Base-by-base conservation (phyloP, 1,139 yeast genomes). In the Protomyces pachydermus region DNA sequence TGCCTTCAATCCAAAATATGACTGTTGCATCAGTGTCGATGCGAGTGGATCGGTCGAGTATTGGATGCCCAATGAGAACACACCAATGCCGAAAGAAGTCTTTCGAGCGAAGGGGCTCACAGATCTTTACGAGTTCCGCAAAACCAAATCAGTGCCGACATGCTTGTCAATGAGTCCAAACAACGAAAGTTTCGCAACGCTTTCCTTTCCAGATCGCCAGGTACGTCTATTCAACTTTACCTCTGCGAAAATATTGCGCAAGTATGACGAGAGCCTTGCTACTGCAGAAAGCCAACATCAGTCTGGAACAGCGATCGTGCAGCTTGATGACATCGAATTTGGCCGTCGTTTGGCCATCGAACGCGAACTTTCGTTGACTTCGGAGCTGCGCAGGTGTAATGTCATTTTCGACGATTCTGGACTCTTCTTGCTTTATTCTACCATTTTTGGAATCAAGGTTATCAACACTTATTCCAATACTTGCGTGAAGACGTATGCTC, bases 31-130 rank as follows among this genome's bases (percentile, higher is more conserved):
- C 2, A 76, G 81, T 1, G 68, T 72, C 2, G 84, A 81, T 67
- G 66, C 64, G 1, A 68, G 69, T 28, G 83, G 84, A 1, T 75
- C 79, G 70, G 69, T 81, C 10, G 84, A 81, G 70, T 78, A 79
- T 66, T 81, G 84, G 84, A 67, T 64, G 35, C 75, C 73, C 0
- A 66, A 65, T 1, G 70, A 73, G 10, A 65, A 65, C 3, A 65
- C 65, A 32, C 69, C 66, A 39, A 67, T 68, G 60, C 72, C 74
- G 3, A 62, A 56, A 23, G 12, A 12, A n/a, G 46, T 48, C 10
- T 80, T 79, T 70, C 73, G 74, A 50, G 70, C 73, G 69, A 81
- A 81, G 67, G 74, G 80, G 23, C 73, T 75, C 54, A 81, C 84
- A 0, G 79, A 79, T 66, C 70, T 81, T 51, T 78, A 78, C 67